Conservation (phyloP, 352 stramenopile genomes). For the Phytophthora citrophthora region DNA sequence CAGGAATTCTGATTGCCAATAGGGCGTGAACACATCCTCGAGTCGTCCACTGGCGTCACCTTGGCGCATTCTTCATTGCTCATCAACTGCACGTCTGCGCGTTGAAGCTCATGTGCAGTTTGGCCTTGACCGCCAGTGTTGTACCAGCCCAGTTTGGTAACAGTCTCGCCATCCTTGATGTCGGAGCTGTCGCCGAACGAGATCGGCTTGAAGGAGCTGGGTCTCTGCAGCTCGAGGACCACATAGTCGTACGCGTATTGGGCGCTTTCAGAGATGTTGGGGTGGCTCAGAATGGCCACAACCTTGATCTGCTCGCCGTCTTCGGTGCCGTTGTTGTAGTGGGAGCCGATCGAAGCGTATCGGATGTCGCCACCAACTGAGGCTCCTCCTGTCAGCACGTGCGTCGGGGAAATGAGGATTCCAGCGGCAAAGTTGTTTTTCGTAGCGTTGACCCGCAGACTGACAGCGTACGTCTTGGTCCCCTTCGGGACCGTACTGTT, state of each 20-base stretch:
- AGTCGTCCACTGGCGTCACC: constrained; percentile 32
- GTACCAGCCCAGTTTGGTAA: constrained; percentile 43
- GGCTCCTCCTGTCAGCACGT: constrained; percentile 10
- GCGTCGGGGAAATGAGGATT: constrained; percentile 13
- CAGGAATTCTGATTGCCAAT: constrained; percentile 37
- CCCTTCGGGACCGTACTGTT: constrained; percentile 33
- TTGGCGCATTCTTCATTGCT: constrained; percentile 42
- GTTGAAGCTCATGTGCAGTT: constrained; percentile 33
- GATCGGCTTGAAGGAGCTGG: constrained; percentile 40
- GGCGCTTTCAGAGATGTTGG: constrained; percentile 6
- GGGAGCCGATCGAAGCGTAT: constrained; percentile 18
- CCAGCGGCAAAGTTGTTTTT: constrained; percentile 17
- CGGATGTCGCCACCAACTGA: constrained; percentile 9
- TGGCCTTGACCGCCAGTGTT: constrained; percentile 23
- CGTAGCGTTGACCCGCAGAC: constrained; percentile 18
- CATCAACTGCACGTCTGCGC: constrained; percentile 43
- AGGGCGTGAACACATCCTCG: constrained; percentile 52
- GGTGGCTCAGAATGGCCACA: constrained; percentile 16
- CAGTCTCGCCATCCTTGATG: constrained; percentile 32
- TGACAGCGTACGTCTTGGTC: constrained; percentile 39
- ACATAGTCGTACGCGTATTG: constrained; percentile 45
- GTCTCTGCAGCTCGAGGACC: constrained; percentile 45
- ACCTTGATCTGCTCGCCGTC: constrained; percentile 23
- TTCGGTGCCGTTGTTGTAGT: constrained; percentile 25
- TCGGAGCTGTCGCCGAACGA: constrained; percentile 29